A percentile compares a stretch with the other conserved stretches of the same genome.
Evolutionary conservation across 768 basidiomycete genomes (phyloP).

Genomic region (Podaxis mareebaensis): DNA sequence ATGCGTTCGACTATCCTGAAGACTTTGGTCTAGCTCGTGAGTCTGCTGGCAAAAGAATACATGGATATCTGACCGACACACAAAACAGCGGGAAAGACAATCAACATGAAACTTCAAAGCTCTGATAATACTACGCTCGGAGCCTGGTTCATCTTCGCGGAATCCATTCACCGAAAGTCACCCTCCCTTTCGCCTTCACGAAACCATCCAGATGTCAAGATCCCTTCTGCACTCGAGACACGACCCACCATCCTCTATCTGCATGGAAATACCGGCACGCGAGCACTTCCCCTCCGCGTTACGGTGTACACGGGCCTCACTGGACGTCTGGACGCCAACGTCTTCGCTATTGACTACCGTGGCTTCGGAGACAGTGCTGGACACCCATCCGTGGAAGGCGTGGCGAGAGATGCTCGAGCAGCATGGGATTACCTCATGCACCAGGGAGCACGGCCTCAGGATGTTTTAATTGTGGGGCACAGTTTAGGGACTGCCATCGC

Average conservation of each 20-base stretch:
- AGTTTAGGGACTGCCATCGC: conserved; percentile 77
- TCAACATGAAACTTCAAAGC: conserved; percentile 59
- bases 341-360: conserved; percentile 72
- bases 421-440: conserved; percentile 65
- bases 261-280: conserved; percentile 73
- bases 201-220: conserved; percentile 34
- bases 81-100: conserved; percentile 55
- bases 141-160: conserved; percentile 65
- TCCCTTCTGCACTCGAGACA: conserved; percentile 28
- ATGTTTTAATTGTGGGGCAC: conserved; percentile 69
- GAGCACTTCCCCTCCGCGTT: conserved; percentile 55
- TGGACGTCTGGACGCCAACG: conserved; percentile 53
- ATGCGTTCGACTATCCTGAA: conserved; percentile 40
- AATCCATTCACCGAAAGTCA: conserved; percentile 43
- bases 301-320: conserved; percentile 50
- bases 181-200: conserved; percentile 22
- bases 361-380: conserved; percentile 76
- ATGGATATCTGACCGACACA: neutral
- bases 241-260: conserved; percentile 68
- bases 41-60: conserved; percentile 12
- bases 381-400: conserved; percentile 58
- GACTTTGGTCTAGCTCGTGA: conserved; percentile 43
- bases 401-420: conserved; percentile 56
- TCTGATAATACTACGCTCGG: conserved; percentile 65
- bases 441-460: conserved; percentile 46